Conservation (phyloP, 1,139 yeast genomes). For the Yamadazyma aaseri region DNA sequence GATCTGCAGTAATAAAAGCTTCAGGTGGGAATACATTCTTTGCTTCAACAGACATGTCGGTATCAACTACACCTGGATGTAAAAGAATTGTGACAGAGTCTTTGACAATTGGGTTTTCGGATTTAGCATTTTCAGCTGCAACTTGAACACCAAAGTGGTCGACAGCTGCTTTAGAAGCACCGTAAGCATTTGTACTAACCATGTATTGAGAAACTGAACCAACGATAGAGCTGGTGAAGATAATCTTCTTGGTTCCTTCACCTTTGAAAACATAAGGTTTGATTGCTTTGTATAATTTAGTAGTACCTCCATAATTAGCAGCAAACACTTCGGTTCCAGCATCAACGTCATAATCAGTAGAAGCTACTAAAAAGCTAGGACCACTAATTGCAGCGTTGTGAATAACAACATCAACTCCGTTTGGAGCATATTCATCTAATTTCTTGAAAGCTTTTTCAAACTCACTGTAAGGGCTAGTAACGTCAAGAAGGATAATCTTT, state of each 20-base stretch:
- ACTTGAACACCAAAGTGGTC: slow-evolving; percentile 13
- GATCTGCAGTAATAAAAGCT: too few relatives aligned
- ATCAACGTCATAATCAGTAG: slow-evolving; percentile 9
- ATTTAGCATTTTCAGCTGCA: slow-evolving; percentile 7
- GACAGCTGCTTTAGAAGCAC: slow-evolving; percentile 15
- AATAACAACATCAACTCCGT: slow-evolving; percentile 13
- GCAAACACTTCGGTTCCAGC: slow-evolving; percentile 6
- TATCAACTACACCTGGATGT: slow-evolving; percentile 14
- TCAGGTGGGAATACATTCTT: slow-evolving; percentile 4
- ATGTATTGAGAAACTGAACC: slow-evolving; percentile 5
- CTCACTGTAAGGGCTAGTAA: slow-evolving; percentile 6
- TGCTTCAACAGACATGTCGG: slow-evolving; percentile 9
- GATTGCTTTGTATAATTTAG: slow-evolving; percentile 13
- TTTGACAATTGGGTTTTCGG: slow-evolving; percentile 5
- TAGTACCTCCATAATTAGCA: slow-evolving; percentile 13
- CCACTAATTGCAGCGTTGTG: slow-evolving; percentile 12
- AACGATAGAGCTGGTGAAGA: slow-evolving; percentile 8
- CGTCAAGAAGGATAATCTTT: slow-evolving; percentile 15
- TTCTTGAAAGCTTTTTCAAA: slow-evolving; percentile 10
- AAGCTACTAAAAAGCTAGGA: slow-evolving; percentile 3
- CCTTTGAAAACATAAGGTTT: slow-evolving; percentile 13
- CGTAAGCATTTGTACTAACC: slow-evolving; percentile 12
- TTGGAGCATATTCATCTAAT: slow-evolving; percentile 11
- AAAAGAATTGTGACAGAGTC: slow-evolving; percentile 11
- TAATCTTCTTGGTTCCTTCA: slow-evolving; percentile 9